Base-by-base conservation (phyloP, 2,329 filamentous ascomycete genomes). In the Neodidymelliopsis sp. region DNA sequence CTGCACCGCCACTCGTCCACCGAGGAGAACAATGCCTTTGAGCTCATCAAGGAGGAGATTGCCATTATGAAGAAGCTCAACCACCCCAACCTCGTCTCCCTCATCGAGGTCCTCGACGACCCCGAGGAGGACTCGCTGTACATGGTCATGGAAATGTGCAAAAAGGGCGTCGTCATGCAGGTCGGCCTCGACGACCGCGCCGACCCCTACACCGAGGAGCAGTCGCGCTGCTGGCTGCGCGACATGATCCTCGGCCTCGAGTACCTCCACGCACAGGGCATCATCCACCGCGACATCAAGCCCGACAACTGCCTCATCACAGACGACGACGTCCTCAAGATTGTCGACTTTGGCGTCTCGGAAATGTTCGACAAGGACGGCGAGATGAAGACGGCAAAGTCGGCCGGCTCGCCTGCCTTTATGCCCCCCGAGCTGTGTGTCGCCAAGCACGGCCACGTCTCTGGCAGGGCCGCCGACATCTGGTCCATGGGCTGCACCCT, bases 51-150 rank as follows among this genome's bases (percentile, higher is more conserved):
- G 53, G 90, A 96, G 72, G 94, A 99, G 74, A 94, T 97, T 64
- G 94, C 94, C 49, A 95, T 97, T 69, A 97, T 99, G 92, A 99
- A 97, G 79, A 97, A 97, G 75, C 81, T 97, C 35, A 87, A 97
- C 67, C 94, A 99, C 67, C 88, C 86, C 20, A 99, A 97, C 67
- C 79, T 99, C n/a, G 93, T 97, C 11, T 86, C 89, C 34, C 77
- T 99, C 39, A 90, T 96, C 58, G 94, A 99, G 74, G 94, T 99
- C 3, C 79, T 99, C 40, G 94, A 97, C 70, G 94, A 97, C 67
- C 93, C 94, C 0, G 87, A 93, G 36, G 91, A 97, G 68, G 94
- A 99, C 72, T 96, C 92, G 3, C 77, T 99, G 10, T 99, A 97
- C 75, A 97, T 99, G 90, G 94, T 99, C 16, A 82, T 99, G 72